These are phyloP conservation scores for Mayamaea pseudoterrestris DNA, from an alignment of 108 stramenopile genomes.

Conservation along the genomic window DNA sequence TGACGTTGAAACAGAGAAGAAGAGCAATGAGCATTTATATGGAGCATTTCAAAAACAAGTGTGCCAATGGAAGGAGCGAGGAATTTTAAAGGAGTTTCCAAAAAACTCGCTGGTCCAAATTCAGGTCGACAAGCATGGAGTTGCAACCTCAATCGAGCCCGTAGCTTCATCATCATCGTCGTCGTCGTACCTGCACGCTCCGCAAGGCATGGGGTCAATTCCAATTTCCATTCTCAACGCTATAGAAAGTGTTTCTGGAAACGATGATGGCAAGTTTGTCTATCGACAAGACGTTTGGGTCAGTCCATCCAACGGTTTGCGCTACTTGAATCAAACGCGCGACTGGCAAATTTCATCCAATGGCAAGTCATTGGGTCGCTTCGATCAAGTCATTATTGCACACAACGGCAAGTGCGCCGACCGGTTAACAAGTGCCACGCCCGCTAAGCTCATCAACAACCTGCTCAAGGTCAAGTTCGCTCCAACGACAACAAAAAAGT, in stretches of 20 bases:
- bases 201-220: constrained; percentile 44
- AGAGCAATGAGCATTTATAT: constrained; percentile 1
- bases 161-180: background rate
- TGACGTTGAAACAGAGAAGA: constrained; percentile 10
- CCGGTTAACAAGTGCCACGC: constrained; percentile 72
- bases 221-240: constrained; percentile 30
- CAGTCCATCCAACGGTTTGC: constrained; percentile 63
- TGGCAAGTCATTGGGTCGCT: constrained; percentile 37
- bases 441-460: constrained; percentile 48
- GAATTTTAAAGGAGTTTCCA: constrained; percentile 34
- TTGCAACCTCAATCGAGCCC: background rate
- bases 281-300: constrained; percentile 77
- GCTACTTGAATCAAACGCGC: constrained; percentile 16
- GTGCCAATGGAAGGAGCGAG: constrained; percentile 37
- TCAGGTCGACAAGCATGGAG: background rate
- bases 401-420: constrained; percentile 91
- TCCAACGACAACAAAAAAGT: constrained; percentile 42
- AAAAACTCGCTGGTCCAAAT: constrained; percentile 27
- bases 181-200: constrained; percentile 40
- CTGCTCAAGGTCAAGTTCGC: constrained; percentile 62
- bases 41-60: constrained; percentile 43
- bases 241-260: too few relatives aligned
- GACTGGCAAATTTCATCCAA: constrained; percentile 48
- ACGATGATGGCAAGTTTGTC: constrained; percentile 9
- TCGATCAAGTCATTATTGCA: constrained; percentile 62